Evolutionary conservation across 2,329 filamentous ascomycete genomes (phyloP).

Genomic region (Hymenoscyphus albidus): DNA sequence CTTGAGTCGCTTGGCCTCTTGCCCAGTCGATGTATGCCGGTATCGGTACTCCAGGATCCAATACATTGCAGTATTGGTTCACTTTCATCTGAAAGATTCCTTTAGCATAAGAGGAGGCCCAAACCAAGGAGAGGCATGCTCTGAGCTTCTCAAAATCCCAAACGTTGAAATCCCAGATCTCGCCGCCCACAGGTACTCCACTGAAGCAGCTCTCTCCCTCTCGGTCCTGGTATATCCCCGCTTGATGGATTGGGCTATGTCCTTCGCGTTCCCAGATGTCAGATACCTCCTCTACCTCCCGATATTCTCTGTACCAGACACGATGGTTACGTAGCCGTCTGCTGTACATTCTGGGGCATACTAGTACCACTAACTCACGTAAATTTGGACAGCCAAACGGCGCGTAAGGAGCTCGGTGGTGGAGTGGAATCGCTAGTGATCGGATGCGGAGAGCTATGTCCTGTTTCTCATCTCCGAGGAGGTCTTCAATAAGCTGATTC

Average conservation of each 20-base stretch:
- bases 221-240: no score
- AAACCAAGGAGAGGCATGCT: not conserved
- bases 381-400: not conserved
- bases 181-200: no score
- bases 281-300: not conserved
- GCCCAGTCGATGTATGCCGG: no score
- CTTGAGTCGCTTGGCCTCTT: no score
- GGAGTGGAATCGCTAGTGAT: not conserved
- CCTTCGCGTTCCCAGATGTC: not conserved
- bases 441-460: not conserved
- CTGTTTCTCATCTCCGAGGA: no score
- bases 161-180: not conserved
- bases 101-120: not conserved
- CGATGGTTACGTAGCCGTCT: no score
- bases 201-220: no score
- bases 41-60: not conserved
- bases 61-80: not conserved
- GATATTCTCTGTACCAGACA: not conserved
- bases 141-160: no score
- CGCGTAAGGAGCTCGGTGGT: not conserved
- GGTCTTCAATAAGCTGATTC: no score
- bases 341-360: no score
- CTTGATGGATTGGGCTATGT: no score
- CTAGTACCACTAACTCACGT: not conserved
- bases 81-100: not conserved